Base-by-base conservation (phyloP, 805 yeast genomes). In the Saturnispora hagleri region DNA sequence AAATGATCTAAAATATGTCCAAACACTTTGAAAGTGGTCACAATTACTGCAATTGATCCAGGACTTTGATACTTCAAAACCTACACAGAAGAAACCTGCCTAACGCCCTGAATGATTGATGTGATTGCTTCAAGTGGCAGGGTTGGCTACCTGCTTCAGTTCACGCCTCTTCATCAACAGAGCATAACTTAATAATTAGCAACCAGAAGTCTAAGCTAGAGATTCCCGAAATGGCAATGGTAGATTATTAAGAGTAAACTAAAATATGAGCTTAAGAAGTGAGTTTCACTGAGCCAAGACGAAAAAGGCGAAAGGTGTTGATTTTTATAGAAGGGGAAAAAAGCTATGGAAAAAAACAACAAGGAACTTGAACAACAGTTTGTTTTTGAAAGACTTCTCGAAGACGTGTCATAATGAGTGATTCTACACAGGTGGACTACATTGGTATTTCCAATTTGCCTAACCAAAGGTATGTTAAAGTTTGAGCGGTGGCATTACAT, bases 391-490 rank as follows among this genome's bases (percentile, higher is more conserved):
- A 18, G 12, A 38, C 51, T 12, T 8, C 12, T 17, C 18, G 13
- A 38, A 38, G 8, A 38, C 20, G 42, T 18, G 42, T 18, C 13
- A 38, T 38, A 41, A 63, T 64, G 68, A 55, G 62, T 24, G 66
- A 60, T 44, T 56, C 50, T 43, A 58, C 62, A 26, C 47, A 46
- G 22, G 48, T 74, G 38, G 82, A 80, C 64, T 75, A 82, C 34
- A 79, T 84, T 57, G 90, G 90, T 51, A 79, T 84, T 60, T 74
- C 88, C 40, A 82, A 81, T 63, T 72, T 84, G 57, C 90, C 90
- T 51, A 83, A 84, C 60, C 90, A 84, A 70, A 76, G 86, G 79
- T 75, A 71, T 54, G 79, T 69, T 18, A n/a, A 24, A 13, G 4
- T n/a, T 26, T 26, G 20, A 15, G 13, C 31, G 12, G 31, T 33